Evolutionary conservation across 495 filamentous ascomycete genomes (phyloP).

Genomic region (Talaromyces wortmannii): DNA sequence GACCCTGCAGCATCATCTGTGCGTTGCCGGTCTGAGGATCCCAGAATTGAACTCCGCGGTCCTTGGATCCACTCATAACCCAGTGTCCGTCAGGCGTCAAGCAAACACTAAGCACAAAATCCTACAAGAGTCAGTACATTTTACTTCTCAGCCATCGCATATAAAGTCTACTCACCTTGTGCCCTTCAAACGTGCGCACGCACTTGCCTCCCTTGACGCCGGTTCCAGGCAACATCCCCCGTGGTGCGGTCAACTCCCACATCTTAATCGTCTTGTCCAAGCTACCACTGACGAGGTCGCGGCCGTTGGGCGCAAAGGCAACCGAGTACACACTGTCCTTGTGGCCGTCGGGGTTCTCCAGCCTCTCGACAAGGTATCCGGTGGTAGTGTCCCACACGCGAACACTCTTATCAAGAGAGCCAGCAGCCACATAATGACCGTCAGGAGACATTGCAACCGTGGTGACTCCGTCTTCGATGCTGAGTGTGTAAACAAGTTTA

Average conservation of each 20-base stretch:
- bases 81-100: slow-evolving; percentile 81
- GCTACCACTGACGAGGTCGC: slow-evolving; percentile 82
- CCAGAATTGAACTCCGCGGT: slow-evolving; percentile 90
- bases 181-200: slow-evolving; percentile 83
- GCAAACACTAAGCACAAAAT: slow-evolving; percentile 86
- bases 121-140: slow-evolving; percentile 39
- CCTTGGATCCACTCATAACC: slow-evolving; percentile 89
- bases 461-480: slow-evolving; percentile 85
- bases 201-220: slow-evolving; percentile 72
- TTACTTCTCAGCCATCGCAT: background rate
- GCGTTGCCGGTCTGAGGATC: slow-evolving; percentile 80
- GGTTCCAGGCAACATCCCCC: slow-evolving; percentile 52
- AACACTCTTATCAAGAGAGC: slow-evolving; percentile 85
- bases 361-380: slow-evolving; percentile 75
- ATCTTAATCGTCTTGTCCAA: slow-evolving; percentile 94
- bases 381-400: slow-evolving; percentile 79
- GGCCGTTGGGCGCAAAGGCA: slow-evolving; percentile 82
- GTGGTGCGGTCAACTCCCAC: slow-evolving; percentile 75
- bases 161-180: slow-evolving; percentile 56
- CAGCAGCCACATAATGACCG: slow-evolving; percentile 78
- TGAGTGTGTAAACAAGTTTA: slow-evolving; percentile 66
- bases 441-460: slow-evolving; percentile 90
- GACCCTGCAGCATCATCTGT: slow-evolving; percentile 88
- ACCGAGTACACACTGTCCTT: slow-evolving; percentile 92
- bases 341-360: slow-evolving; percentile 82